These are phyloP conservation scores for Petrea volubilis DNA, from an alignment of 257 asterid species.

Conservation along the genomic window DNA sequence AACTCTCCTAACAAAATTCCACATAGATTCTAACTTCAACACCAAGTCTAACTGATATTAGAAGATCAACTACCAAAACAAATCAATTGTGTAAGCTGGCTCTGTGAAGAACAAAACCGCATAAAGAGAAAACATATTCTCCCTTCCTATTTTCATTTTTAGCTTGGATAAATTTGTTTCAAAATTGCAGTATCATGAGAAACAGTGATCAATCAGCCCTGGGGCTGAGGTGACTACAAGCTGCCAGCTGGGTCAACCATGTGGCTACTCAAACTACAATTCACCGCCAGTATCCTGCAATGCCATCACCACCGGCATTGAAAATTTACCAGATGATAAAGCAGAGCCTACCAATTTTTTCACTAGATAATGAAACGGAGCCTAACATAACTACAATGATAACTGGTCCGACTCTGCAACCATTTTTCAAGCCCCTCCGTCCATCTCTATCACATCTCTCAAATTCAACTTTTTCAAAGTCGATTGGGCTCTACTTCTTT, in stretches of 20 bases:
- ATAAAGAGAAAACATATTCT: too few relatives aligned
- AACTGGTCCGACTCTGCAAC: too few relatives aligned
- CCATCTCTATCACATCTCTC: too few relatives aligned
- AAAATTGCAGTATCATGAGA: neutral
- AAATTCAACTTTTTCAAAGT: too few relatives aligned
- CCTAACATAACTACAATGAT: too few relatives aligned
- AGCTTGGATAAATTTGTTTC: too few relatives aligned
- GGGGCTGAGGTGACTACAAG: neutral
- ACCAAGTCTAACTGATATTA: neutral
- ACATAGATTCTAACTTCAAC: neutral
- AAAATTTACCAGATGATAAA: too few relatives aligned
- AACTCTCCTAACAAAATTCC: neutral
- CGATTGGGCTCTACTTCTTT: neutral
- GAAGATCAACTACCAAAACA: neutral
- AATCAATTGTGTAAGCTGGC: too few relatives aligned
- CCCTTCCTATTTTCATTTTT: neutral
- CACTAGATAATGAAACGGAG: too few relatives aligned
- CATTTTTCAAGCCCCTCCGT: too few relatives aligned
- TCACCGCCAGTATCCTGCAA: neutral
- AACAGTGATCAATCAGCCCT: neutral
- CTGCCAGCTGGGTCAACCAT: neutral
- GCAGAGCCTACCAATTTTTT: too few relatives aligned
- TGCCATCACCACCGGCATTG: neutral
- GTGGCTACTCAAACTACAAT: neutral
- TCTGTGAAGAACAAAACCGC: neutral